Evolutionary conservation across 2,329 filamentous ascomycete species (phyloP), one percentile per base, ranked within the genome.

Genomic region (Elsinoe necatrix): DNA sequence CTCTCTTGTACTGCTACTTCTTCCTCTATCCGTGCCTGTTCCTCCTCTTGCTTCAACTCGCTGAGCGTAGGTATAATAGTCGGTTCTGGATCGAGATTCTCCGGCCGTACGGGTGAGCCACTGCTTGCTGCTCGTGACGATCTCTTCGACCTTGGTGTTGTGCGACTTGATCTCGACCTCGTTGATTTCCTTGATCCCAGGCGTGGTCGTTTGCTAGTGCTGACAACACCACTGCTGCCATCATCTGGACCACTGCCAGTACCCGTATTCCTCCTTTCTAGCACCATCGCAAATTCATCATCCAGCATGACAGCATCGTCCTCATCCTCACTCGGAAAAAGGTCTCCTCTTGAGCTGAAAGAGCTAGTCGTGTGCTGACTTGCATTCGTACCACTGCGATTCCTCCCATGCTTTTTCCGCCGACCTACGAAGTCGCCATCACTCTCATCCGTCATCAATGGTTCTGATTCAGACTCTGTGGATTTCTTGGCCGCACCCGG

Each of bases 231-330:
- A 64, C 86, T 90, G 62, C 84, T 85, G 45, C 80, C 79, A 57
- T 93, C 89, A 14, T 75, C 74, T 41, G 73, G 74, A 27, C 75
- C 68, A 2, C 73, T 73, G 1, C 79, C 82, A 14, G 79, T 80
- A 1, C 79, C 82, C n/a, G 79, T 80, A 2, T 62, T 62, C 27
- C 86, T 82, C 54, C 86, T 81, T 59, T 90, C 85, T 60, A 96
- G 77, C 2, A 84, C 83, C 68, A 95, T 84, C 2, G 90, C 88
- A 64, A 97, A 95, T 66, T 96, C 91, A 67, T 96, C 92, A 64
- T 92, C 89, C 16, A 97, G 73, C 11, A 90, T 88, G n/a, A 95
- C 82, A 0, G 92, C 92, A 71, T 97, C 92, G 68, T 95, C 91
- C 58, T 95, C 89, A 55, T 91, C 89, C 65, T 95, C 90, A 64